Conservation (phyloP, 2,329 filamentous ascomycete species). For the Clathrospora elynae region DNA sequence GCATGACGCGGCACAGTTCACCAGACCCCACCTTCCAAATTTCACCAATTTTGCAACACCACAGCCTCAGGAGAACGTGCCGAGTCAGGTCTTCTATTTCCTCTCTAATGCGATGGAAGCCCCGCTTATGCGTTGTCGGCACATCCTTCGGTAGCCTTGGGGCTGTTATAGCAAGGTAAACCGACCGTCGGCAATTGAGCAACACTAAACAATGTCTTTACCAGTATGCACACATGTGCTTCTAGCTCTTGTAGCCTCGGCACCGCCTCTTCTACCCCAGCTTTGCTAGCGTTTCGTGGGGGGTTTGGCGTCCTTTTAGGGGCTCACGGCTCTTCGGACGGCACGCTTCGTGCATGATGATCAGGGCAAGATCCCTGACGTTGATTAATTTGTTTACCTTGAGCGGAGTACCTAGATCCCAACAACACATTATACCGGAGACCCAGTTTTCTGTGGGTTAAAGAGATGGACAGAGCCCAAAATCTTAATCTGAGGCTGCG, state of each 20-base stretch:
- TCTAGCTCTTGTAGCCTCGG: slow-evolving; percentile 1
- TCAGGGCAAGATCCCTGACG: background rate
- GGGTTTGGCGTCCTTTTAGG: background rate
- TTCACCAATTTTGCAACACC: background rate
- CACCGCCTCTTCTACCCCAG: slow-evolving; percentile 1
- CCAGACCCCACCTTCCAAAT: background rate
- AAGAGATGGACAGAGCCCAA: slow-evolving; percentile 1
- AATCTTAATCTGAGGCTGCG: background rate
- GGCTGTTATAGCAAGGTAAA: background rate
- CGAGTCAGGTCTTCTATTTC: background rate
- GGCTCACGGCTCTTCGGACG: background rate
- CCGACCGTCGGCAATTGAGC: slow-evolving; percentile 5
- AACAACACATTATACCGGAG: slow-evolving; percentile 1
- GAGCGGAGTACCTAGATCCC: background rate
- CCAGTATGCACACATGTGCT: background rate
- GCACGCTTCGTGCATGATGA: slow-evolving; percentile 3
- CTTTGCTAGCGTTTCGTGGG: background rate
- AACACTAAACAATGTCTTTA: background rate
- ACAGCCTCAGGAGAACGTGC: background rate
- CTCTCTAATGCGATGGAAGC: background rate
- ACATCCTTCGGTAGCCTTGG: slow-evolving; percentile 2
- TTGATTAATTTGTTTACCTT: slow-evolving; percentile 4
- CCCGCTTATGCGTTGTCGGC: slow-evolving; percentile 4
- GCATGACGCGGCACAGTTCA: slow-evolving; percentile 9
- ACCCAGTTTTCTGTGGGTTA: slow-evolving; percentile 1